A percentile compares a stretch with the other conserved stretches of the same genome.
These are phyloP conservation scores for Mortierella sp. DNA, from an alignment of 371 early-diverging fungal species.

Conservation along the genomic window DNA sequence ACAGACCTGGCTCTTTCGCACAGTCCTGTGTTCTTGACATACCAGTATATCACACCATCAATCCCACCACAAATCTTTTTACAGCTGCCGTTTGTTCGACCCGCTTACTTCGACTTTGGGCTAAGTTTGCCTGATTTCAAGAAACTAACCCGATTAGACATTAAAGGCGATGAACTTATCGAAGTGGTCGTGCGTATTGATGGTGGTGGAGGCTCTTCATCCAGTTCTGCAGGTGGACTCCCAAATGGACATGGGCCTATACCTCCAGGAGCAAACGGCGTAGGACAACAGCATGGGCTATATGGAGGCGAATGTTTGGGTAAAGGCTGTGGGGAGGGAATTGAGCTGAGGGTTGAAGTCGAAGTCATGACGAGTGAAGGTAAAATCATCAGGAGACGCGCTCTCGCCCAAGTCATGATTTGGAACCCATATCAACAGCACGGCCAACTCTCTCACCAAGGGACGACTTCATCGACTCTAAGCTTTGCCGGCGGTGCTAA, in stretches of 20 bases:
- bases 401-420: slow-evolving; percentile 47
- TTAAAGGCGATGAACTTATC: slow-evolving; percentile 48
- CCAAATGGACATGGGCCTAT: neutral
- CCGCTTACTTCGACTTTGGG: slow-evolving; percentile 53
- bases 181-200: slow-evolving; percentile 53
- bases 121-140: slow-evolving; percentile 51
- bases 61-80: slow-evolving; percentile 43
- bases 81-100: slow-evolving; percentile 49
- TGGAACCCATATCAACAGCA: slow-evolving; percentile 37
- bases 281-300: slow-evolving; percentile 13
- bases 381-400: slow-evolving; percentile 38
- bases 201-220: slow-evolving; percentile 15
- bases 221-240: neutral
- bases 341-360: slow-evolving; percentile 48
- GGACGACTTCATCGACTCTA: neutral
- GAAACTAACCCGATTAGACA: slow-evolving; percentile 33
- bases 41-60: slow-evolving; percentile 53
- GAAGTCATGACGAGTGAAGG: slow-evolving; percentile 52
- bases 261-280: neutral
- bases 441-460: neutral
- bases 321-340: slow-evolving; percentile 40
- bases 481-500: neutral
- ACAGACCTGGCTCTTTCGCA: slow-evolving; percentile 46
- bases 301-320: slow-evolving; percentile 44
- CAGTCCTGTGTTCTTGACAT: slow-evolving; percentile 40